These are phyloP conservation scores for Fomitopsis schrenkii DNA, from an alignment of 1,284 basidiomycete species.

Conservation along the genomic window DNA sequence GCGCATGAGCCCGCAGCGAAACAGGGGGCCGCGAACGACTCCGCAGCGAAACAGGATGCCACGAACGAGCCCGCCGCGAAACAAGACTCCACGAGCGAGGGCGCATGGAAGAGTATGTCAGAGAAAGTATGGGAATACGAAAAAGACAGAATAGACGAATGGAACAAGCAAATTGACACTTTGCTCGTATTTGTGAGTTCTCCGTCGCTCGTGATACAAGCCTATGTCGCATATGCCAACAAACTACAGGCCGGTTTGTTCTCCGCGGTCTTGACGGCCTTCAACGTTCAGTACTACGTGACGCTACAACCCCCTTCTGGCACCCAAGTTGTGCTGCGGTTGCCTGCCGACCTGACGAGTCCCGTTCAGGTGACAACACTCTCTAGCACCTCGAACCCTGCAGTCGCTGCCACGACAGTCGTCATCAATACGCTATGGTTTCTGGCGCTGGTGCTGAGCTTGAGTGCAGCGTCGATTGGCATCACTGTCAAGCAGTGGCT, in stretches of 20 bases:
- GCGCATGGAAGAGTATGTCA: not conserved
- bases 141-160: not conserved
- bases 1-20: too few species aligned
- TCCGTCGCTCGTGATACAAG: not conserved
- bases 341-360: too few species aligned
- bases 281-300: constrained; percentile 9
- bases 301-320: not conserved
- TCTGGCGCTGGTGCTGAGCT: constrained; percentile 11
- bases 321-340: too few species aligned
- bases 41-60: too few species aligned
- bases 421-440: constrained; percentile 15
- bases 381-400: not conserved
- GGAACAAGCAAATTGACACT: not conserved
- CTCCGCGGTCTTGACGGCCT: constrained; percentile 13
- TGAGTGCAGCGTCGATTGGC: constrained; percentile 12
- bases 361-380: not conserved
- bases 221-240: not conserved
- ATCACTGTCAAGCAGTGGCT: constrained; percentile 19
- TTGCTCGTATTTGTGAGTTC: not conserved
- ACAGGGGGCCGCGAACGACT: too few species aligned
- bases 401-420: not conserved
- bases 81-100: too few species aligned
- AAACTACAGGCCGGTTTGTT: constrained; percentile 8
- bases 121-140: not conserved
- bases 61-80: too few species aligned